Conservation (phyloP, 768 basidiomycete species). For the Steccherinum ochraceum region DNA sequence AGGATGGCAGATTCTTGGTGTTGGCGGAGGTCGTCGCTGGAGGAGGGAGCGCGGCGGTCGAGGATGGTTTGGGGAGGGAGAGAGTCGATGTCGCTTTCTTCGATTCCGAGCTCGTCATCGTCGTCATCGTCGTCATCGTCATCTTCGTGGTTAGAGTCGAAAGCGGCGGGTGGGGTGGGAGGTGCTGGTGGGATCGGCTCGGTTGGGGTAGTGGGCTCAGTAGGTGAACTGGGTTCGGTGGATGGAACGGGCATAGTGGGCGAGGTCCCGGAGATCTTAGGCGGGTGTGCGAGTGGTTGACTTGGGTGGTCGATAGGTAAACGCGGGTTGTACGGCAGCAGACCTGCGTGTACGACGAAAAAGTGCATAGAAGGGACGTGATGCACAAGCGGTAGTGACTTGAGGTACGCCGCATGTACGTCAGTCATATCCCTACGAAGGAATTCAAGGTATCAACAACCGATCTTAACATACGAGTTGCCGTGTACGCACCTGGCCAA, state of each 20-base stretch:
- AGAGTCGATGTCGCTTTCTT: conserved; percentile 1
- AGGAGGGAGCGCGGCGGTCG: not conserved
- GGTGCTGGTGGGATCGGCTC: too few relatives aligned
- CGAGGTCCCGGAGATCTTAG: conserved; percentile 25
- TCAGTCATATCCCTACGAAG: conserved; percentile 44
- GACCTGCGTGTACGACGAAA: conserved; percentile 78
- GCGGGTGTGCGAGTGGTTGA: conserved; percentile 72
- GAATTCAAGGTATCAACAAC: conserved; percentile 5
- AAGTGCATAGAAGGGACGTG: conserved; percentile 72
- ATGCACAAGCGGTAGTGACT: conserved; percentile 65
- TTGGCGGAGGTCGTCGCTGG: conserved; percentile 37
- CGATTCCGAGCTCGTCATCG: not conserved
- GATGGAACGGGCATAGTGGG: not conserved
- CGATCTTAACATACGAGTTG: not conserved
- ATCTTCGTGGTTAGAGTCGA: not conserved
- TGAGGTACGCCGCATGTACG: conserved; percentile 64
- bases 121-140: conserved; percentile 10
- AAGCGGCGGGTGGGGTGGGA: too few relatives aligned
- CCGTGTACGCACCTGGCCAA: conserved; percentile 48
- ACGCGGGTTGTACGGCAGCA: conserved; percentile 67
- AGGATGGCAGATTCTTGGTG: conserved; percentile 70
- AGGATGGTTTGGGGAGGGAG: not conserved
- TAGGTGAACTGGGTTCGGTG: too few relatives aligned
- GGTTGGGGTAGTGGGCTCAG: not conserved
- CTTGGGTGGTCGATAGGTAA: conserved; percentile 39